A percentile compares a stretch with the other conserved stretches of the same genome.
Conservation (phyloP, 306 rosid species). For the Gynostemma pentaphyllum region DNA sequence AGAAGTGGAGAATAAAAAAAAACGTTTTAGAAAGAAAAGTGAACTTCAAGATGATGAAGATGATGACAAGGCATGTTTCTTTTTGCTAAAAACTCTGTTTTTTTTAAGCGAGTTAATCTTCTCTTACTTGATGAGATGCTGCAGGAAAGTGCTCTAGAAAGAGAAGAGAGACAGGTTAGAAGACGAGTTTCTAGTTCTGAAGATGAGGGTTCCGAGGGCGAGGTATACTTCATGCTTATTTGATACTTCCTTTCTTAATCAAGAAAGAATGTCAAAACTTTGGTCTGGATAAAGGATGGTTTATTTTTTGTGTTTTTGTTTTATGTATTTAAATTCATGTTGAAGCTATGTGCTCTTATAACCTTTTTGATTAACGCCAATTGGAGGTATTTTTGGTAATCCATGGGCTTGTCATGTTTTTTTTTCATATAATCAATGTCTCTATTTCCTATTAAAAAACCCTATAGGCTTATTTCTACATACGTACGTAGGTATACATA, state of each 20-base stretch:
- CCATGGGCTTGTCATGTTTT: too few species aligned
- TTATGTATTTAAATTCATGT: neutral
- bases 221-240: conserved; percentile 30
- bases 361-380: too few species aligned
- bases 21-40: conserved; percentile 62
- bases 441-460: neutral
- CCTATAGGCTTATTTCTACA: too few species aligned
- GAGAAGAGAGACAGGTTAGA: conserved; percentile 46
- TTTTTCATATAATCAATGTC: too few species aligned
- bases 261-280: neutral
- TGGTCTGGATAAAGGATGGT: neutral
- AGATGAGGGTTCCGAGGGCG: conserved; percentile 76
- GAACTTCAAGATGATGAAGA: conserved; percentile 56
- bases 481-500: too few species aligned
- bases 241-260: neutral
- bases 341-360: too few species aligned
- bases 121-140: conserved; percentile 27
- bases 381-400: too few species aligned
- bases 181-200: conserved; percentile 45
- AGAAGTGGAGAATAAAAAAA: conserved; percentile 32
- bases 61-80: conserved; percentile 44
- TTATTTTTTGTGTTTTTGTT: neutral
- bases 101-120: conserved; percentile 18
- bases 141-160: conserved; percentile 46
- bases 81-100: conserved; percentile 15